Evolutionary conservation across 2,329 filamentous ascomycete genomes (phyloP).

Genomic region (Periconia sp.): DNA sequence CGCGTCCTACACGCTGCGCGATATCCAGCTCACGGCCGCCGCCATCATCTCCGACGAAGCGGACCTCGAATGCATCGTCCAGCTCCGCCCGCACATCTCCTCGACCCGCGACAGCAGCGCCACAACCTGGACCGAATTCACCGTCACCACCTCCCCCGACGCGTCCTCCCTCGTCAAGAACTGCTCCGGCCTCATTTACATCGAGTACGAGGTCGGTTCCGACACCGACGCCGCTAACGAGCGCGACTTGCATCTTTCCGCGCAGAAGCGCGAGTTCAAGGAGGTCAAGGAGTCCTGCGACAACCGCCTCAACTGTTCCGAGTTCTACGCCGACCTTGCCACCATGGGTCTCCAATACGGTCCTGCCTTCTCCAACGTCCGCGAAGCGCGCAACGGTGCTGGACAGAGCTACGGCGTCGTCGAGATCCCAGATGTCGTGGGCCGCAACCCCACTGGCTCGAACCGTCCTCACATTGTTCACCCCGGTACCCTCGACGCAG

Average conservation of each 20-base stretch:
- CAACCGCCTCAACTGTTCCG: not conserved
- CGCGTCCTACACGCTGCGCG: not conserved
- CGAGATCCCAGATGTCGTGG: not conserved
- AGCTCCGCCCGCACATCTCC: conserved; percentile 8
- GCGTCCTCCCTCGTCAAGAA: not conserved
- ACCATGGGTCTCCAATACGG: not conserved
- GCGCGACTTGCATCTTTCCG: not conserved
- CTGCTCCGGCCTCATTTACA: conserved; percentile 1
- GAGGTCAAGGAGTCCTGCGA: not conserved
- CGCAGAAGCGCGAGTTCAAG: not conserved
- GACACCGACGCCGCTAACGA: not conserved
- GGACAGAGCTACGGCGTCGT: not conserved
- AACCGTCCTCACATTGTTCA: conserved; percentile 1
- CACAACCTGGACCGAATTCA: conserved; percentile 1
- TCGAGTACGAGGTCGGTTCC: not conserved
- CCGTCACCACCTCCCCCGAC: not conserved
- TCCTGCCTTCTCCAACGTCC: not conserved
- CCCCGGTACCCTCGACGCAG: conserved; percentile 1
- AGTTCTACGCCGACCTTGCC: not conserved
- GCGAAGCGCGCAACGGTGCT: not conserved
- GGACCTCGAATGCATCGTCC: conserved; percentile 6
- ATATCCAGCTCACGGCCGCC: not conserved
- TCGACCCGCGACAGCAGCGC: conserved; percentile 1
- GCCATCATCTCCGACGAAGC: not conserved
- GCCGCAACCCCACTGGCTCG: too few species aligned